Evolutionary conservation across 1,284 basidiomycete genomes (phyloP).

Genomic region (Mycosarcoma mackinlayi): DNA sequence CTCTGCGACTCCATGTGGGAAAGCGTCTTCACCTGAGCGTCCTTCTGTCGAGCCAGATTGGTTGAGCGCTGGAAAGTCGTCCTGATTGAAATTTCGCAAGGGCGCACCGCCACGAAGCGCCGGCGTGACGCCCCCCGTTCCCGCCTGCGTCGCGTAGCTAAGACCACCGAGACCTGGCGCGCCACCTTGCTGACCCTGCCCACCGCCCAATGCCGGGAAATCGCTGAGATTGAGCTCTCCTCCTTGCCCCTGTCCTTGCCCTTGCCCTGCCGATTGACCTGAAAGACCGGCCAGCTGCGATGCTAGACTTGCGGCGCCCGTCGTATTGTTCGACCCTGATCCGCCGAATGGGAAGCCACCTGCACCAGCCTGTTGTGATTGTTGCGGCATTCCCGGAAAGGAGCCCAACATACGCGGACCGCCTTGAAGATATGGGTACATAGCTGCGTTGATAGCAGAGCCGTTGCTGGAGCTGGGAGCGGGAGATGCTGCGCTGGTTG

Average conservation of each 20-base stretch:
- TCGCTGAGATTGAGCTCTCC: conserved; percentile 55
- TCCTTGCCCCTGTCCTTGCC: conserved; percentile 48
- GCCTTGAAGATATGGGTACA: conserved; percentile 55
- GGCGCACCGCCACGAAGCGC: conserved; percentile 42
- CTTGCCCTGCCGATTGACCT: conserved; percentile 40
- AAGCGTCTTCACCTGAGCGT: conserved; percentile 41
- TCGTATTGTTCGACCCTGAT: conserved; percentile 48
- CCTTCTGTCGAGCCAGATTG: conserved; percentile 36
- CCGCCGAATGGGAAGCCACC: conserved; percentile 53
- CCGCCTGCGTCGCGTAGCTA: conserved; percentile 60
- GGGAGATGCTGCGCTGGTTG: conserved; percentile 24
- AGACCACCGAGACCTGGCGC: conserved; percentile 37
- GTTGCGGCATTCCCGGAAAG: conserved; percentile 51
- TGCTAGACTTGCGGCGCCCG: conserved; percentile 46
- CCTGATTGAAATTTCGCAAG: conserved; percentile 54
- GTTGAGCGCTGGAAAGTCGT: conserved; percentile 66
- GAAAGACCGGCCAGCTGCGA: conserved; percentile 43
- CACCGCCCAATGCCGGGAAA: conserved; percentile 56
- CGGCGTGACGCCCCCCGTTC: conserved; percentile 40
- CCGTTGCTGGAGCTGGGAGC: conserved; percentile 35
- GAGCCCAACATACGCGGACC: conserved; percentile 55
- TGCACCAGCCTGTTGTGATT: conserved; percentile 45
- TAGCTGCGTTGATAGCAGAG: conserved; percentile 23
- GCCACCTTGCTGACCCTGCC: conserved; percentile 46
- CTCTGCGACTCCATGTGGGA: conserved; percentile 48